Evolutionary conservation across 768 basidiomycete species (phyloP).

Genomic region (Trametes maxima): DNA sequence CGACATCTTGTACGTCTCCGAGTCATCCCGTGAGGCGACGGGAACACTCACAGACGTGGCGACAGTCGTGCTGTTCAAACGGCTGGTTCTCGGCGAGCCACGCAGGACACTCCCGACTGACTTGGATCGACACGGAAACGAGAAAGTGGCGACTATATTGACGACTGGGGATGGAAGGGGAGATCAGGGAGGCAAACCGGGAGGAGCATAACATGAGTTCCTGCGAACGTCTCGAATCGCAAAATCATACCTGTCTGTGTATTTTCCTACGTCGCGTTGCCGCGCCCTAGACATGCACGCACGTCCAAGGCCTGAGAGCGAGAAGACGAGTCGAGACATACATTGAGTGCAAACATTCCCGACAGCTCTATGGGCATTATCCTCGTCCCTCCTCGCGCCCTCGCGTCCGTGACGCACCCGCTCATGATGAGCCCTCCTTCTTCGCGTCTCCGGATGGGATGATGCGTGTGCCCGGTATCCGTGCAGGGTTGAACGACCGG

Average conservation of each 20-base stretch:
- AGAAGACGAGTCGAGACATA: constrained; percentile 17
- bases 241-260: background rate
- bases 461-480: constrained; percentile 82
- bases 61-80: constrained; percentile 67
- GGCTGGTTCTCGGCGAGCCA: constrained; percentile 56
- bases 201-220: background rate
- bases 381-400: background rate
- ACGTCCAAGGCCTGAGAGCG: background rate
- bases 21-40: background rate
- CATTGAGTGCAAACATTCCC: constrained; percentile 10
- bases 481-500: constrained; percentile 88
- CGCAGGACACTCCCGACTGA: constrained; percentile 41
- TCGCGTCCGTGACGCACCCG: background rate
- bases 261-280: too few relatives aligned
- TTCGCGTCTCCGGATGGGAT: constrained; percentile 41
- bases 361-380: constrained; percentile 11
- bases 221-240: background rate
- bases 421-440: constrained; percentile 18
- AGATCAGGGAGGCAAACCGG: background rate
- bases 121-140: constrained; percentile 10
- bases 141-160: constrained; percentile 16
- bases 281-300: too few relatives aligned
- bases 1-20: constrained; percentile 55
- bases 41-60: background rate
- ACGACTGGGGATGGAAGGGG: constrained; percentile 2